A percentile compares a stretch with the other conserved stretches of the same genome.
Conservation (phyloP, 2,329 filamentous ascomycete species). For the Aspergillus candidus region DNA sequence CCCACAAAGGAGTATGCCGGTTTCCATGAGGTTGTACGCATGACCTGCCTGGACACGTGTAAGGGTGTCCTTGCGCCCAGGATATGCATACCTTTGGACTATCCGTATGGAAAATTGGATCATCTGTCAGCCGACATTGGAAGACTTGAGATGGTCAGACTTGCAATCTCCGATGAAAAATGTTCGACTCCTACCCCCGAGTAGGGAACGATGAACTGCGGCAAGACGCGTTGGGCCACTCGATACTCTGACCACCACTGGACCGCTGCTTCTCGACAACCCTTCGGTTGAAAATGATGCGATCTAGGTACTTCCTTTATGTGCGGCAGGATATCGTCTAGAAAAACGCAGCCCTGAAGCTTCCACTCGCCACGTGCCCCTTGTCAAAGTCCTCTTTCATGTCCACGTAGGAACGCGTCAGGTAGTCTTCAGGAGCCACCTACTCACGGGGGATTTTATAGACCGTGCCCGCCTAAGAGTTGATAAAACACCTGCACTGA, state of each 20-base stretch:
- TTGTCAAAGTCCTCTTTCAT: constrained; percentile 30
- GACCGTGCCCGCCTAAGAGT: constrained; percentile 65
- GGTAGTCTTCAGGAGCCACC: constrained; percentile 55
- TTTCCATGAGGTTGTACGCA: constrained; percentile 36
- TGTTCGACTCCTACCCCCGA: constrained; percentile 60
- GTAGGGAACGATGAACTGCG: constrained; percentile 48
- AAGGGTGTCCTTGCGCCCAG: background rate
- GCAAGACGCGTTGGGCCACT: constrained; percentile 60
- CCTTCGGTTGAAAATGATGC: constrained; percentile 56
- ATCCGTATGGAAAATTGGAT: constrained; percentile 63
- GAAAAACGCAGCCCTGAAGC: constrained; percentile 55
- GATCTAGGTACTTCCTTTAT: constrained; percentile 61
- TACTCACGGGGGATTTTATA: constrained; percentile 70
- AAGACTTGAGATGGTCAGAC: constrained; percentile 1
- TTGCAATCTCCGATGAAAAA: constrained; percentile 62
- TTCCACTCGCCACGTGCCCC: constrained; percentile 54
- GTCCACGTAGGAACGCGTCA: constrained; percentile 62
- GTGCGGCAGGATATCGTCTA: constrained; percentile 56
- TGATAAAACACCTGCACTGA: constrained; percentile 71
- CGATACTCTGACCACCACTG: constrained; percentile 73
- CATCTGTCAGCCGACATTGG: background rate
- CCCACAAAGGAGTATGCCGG: constrained; percentile 30
- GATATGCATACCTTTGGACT: constrained; percentile 52
- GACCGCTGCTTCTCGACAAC: constrained; percentile 44
- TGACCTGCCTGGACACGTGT: constrained; percentile 53